Conservation (phyloP, 768 basidiomycete genomes). For the Sporobolomyces roseus region DNA sequence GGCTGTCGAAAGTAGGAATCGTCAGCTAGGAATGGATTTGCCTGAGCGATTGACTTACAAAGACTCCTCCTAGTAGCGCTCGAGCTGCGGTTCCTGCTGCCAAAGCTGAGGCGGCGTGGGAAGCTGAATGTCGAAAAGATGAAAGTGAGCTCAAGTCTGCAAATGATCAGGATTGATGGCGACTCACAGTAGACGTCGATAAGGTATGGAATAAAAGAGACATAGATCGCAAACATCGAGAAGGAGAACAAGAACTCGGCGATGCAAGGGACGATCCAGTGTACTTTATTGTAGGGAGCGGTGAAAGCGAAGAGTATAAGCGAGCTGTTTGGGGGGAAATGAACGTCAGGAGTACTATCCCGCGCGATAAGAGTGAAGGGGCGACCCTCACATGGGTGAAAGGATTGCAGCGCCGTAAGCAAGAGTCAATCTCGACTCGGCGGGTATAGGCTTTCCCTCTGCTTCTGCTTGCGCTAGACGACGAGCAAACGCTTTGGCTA, state of each 20-base stretch:
- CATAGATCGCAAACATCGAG: slow-evolving; percentile 30
- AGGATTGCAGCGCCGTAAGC: slow-evolving; percentile 7
- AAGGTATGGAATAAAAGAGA: slow-evolving; percentile 25
- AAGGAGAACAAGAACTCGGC: slow-evolving; percentile 33
- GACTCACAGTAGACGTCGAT: slow-evolving; percentile 14
- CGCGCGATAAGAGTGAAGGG: background rate
- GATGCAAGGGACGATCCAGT: slow-evolving; percentile 37
- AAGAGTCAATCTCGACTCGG: slow-evolving; percentile 22
- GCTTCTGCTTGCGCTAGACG: background rate
- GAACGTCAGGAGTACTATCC: no score
- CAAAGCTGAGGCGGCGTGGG: no score
- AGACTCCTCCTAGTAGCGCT: no score
- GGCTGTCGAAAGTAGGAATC: no score
- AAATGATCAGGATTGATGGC: no score
- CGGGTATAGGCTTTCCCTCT: background rate
- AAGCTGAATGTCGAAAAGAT: no score
- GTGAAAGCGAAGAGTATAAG: slow-evolving; percentile 35
- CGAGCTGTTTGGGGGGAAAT: background rate
- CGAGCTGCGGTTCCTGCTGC: no score
- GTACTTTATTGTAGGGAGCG: slow-evolving; percentile 20
- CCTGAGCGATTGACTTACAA: no score
- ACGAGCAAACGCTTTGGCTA: background rate
- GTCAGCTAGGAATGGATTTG: no score
- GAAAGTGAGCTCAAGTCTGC: background rate
- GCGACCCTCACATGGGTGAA: slow-evolving; percentile 10